Conservation (phyloP, 306 rosid species). For the Herpetospermum pedunculosum region DNA sequence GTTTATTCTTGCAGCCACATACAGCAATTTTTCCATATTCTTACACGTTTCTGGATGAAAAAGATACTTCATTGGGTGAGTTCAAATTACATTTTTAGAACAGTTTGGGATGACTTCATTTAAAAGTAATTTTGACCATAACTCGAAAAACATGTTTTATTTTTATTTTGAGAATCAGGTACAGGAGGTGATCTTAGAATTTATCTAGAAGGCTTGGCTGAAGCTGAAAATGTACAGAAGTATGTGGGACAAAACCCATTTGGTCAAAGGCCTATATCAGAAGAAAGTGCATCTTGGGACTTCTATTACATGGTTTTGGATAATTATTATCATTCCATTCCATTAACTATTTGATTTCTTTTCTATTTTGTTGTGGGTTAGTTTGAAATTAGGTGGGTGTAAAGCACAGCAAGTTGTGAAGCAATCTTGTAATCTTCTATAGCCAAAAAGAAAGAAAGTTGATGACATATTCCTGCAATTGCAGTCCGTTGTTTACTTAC, state of each 20-base stretch:
- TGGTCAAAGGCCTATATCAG: slow-evolving; percentile 41
- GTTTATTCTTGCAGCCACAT: slow-evolving; percentile 31
- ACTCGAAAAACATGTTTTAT: not conserved
- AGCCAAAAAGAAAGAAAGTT: too few species aligned
- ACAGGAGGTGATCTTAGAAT: slow-evolving; percentile 40
- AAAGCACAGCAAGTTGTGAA: too few species aligned
- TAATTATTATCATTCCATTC: slow-evolving; percentile 15
- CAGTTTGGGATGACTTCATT: not conserved
- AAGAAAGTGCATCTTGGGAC: slow-evolving; percentile 41
- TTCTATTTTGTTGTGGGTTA: not conserved
- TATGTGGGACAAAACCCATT: slow-evolving; percentile 45
- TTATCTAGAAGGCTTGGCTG: slow-evolving; percentile 44
- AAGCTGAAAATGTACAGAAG: slow-evolving; percentile 30
- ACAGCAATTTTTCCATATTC: slow-evolving; percentile 53
- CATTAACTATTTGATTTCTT: slow-evolving; percentile 7
- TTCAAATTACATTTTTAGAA: not conserved
- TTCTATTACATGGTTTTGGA: slow-evolving; percentile 40
- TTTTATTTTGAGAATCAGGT: slow-evolving; percentile 15
- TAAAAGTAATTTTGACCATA: not conserved
- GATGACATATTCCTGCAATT: too few species aligned
- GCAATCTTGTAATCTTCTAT: too few species aligned
- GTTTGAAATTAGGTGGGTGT: too few species aligned
- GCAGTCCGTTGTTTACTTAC: too few species aligned
- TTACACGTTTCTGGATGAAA: slow-evolving; percentile 23
- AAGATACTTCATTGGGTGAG: slow-evolving; percentile 60